Base-by-base conservation (phyloP, 305 asterid genomes). In the Vinca major region DNA sequence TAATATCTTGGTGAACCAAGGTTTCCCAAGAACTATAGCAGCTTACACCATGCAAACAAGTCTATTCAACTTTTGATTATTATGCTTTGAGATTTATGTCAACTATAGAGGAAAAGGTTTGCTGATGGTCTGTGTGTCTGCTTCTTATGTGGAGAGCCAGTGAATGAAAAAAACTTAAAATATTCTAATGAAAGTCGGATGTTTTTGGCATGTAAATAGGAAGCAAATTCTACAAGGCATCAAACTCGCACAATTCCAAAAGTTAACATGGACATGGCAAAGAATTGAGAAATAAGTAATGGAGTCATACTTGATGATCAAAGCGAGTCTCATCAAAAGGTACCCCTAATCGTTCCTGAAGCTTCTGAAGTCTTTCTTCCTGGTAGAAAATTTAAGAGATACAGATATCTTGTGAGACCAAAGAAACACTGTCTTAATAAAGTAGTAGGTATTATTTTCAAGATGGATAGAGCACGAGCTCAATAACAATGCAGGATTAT, bases 351-450 rank as follows among this genome's bases (percentile, higher is more conserved):
- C 96, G 94, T 58, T 86, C 87, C 80, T 85, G 88, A 83, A 93
- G 89, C 77, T 73, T 79, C 12, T 65, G 87, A 74, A 90, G 85
- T 70, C 89, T 80, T 75, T 85, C 83, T 85, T 89, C 97, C 99
- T 90, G 90, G 55, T 56, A 77, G 78, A 68, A 79, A 54, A 54
- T 71, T 57, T 62, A 61, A 67, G 43, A 17, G 16, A n/a, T 50
- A 50, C 52, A 43, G 41, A 75, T 63, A 68, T 57, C 26, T 52
- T 19, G 20, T 44, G 48, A 63, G 73, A 14, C 12, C 54, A 58
- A 48, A 36, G 65, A 69, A 48, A 7, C 51, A 67, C 8, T 7
- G 45, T 20, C n/a, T 33, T 37, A 65, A 51, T 21, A 33, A 52
- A 66, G 48, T 10, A n/a, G 7, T 54, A 10, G 6, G 2, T 33